Base-by-base conservation (phyloP, 2,329 filamentous ascomycete species). In the Stemphylium vesicarium region DNA sequence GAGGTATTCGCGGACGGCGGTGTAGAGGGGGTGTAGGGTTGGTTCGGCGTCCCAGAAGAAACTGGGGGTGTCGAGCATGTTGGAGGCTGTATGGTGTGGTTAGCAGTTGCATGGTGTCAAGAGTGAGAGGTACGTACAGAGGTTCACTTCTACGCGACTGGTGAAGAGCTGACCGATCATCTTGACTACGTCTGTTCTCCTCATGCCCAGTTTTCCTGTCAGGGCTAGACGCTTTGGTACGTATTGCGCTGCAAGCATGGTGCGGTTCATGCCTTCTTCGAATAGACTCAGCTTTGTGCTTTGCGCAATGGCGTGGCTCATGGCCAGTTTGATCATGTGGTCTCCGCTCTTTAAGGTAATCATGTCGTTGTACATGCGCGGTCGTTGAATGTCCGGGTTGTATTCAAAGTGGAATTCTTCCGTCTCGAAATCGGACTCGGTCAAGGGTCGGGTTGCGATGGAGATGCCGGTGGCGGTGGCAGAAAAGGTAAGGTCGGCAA, bases 361-460 rank as follows among this genome's bases (percentile, higher is more conserved):
- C 95, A 99, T 99, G 76, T 99, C 95, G 77, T 99, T 98, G 80
- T 96, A 99, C 26, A 99, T 90, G 52, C 95, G 86, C 4, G 95
- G 95, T 44, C 93, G 86, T 59, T 92, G 89, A 31, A 95, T 92
- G 53, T 91, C 84, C 0, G 87, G 84, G 67, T 91, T 96, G 80
- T 99, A 99, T 75, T 98, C 93, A 72, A 99, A 99, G 72, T 99
- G 94, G 69, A 99, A 97, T 72, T 98, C 94, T 73, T 99, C 95
- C 0, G 90, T 99, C 79, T 99, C 95, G 65, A 96, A 96, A 71
- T 98, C 93, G 62, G 89, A 88, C 75, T 97, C 91, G 51, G 91
- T 86, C 18, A 96, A 81, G 0, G 93, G 91, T 31, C 91, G 85
- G 1, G 88, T 90, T 29, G 92, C 88, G 6, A 99, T 83, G 10